Conservation (phyloP, 805 yeast species). For the Priceomyces medius region DNA sequence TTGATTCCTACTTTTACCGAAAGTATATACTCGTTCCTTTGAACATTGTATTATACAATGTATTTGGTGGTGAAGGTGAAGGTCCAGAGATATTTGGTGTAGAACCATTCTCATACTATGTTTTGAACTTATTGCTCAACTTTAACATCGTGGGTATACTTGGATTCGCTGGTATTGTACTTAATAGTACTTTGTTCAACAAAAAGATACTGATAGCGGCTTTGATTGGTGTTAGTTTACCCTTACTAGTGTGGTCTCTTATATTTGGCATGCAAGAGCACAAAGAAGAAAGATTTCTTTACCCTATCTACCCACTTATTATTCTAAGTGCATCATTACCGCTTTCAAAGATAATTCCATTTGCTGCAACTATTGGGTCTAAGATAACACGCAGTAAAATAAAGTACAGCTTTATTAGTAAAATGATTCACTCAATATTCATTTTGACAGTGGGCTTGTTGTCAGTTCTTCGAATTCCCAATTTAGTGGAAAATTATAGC, state of each 20-base stretch:
- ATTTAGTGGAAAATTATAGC: constrained; percentile 63
- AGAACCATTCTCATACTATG: constrained; percentile 75
- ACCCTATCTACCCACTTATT: constrained; percentile 77
- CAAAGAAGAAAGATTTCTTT: constrained; percentile 88
- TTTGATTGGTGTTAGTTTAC: constrained; percentile 29
- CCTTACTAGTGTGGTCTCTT: constrained; percentile 63
- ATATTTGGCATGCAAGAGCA: constrained; percentile 79
- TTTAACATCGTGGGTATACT: constrained; percentile 58
- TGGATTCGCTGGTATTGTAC: constrained; percentile 38
- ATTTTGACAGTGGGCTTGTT: constrained; percentile 30
- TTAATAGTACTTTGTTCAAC: constrained; percentile 17
- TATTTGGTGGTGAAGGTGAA: constrained; percentile 59
- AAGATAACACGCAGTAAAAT: constrained; percentile 18
- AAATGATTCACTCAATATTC: constrained; percentile 16
- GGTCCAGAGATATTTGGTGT: constrained; percentile 92
- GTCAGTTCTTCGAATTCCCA: constrained; percentile 51
- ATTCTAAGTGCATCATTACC: constrained; percentile 60
- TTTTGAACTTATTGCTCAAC: constrained; percentile 66
- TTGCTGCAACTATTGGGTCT: constrained; percentile 3
- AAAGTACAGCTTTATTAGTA: constrained; percentile 4
- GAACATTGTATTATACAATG: constrained; percentile 83
- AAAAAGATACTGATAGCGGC: constrained; percentile 9
- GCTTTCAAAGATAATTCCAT: constrained; percentile 15
- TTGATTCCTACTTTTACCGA: constrained; percentile 66
- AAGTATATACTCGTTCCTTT: constrained; percentile 67